Evolutionary conservation across 768 basidiomycete genomes (phyloP), one percentile per base, ranked within the genome.

Genomic region (Clitopilus hobsonii): DNA sequence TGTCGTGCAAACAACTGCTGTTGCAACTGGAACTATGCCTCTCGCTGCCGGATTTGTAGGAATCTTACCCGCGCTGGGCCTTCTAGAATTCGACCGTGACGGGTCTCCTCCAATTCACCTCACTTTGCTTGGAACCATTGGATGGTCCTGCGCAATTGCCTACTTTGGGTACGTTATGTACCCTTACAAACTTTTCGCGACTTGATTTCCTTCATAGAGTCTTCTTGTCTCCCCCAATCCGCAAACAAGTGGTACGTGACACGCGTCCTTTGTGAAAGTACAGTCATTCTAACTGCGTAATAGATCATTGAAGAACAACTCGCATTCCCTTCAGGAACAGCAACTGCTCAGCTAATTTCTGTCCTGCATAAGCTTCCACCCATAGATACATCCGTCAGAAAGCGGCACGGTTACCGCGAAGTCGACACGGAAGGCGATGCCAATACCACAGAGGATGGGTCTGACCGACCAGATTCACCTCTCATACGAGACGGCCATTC

Each of bases 271-370:
- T 45, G 54, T 54, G 59, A 18, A 29, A 52, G 58, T 11, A 56
- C 32, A 36, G 49, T 13, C 8, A 18, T 13, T 11, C 26, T 32
- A 13, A 22, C 24, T 48, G 6, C 26, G 18, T 49, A n/a, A 13
- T 58, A 94, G 90, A 94, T 98, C 56, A 84, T 98, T 38, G 89
- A 95, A 66, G 96, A 98, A 69, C 86, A 96, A 68, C 84, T 98
- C 3, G 78, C 89, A 2, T 98, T 98, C 62, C 96, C 96, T 1
- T 94, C 91, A 1, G 96, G 96, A 26, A 96, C 95, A 14, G 95
- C 95, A 1, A 98, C 96, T 1, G 95, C 95, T 4, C 95, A 97
- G 60, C 77, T 98, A 10, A 93, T 98, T 48, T 88, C 93, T 2
- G 90, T 97, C 11, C 77, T 98, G 13, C 94, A 98, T 63, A 73